A percentile compares a stretch with the other conserved stretches of the same genome.
These are phyloP conservation scores for Daedalea quercina DNA, from an alignment of 768 basidiomycete species.

Conservation along the genomic window DNA sequence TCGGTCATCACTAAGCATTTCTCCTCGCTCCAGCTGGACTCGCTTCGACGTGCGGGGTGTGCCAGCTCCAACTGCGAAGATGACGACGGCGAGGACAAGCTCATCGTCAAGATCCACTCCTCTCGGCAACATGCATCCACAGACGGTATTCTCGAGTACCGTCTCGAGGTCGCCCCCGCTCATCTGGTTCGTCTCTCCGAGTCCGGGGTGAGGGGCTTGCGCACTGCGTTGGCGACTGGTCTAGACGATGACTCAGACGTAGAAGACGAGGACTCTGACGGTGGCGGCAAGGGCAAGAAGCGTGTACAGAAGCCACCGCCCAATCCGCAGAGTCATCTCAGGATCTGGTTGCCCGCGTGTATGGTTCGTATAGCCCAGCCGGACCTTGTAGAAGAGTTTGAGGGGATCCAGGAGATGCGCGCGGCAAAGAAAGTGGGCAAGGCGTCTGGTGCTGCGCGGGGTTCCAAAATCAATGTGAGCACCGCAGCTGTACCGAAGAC, in stretches of 20 bases:
- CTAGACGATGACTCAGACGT: slow-evolving; percentile 26
- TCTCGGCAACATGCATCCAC: slow-evolving; percentile 63
- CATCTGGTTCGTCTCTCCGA: slow-evolving; percentile 60
- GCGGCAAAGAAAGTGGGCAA: slow-evolving; percentile 44
- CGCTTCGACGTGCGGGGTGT: slow-evolving; percentile 6
- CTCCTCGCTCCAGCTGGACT: slow-evolving; percentile 36
- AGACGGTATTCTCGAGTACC: slow-evolving; percentile 69
- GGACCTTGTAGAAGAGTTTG: slow-evolving; percentile 53
- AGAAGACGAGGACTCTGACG: slow-evolving; percentile 47
- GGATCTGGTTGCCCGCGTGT: slow-evolving; percentile 80
- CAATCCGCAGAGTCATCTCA: slow-evolving; percentile 48
- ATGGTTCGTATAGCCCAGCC: slow-evolving; percentile 70
- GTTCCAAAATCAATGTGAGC: neutral
- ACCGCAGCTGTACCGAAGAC: neutral
- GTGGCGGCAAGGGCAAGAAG: slow-evolving; percentile 35
- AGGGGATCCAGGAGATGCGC: slow-evolving; percentile 43
- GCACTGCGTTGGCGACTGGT: slow-evolving; percentile 28
- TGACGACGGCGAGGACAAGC: slow-evolving; percentile 28
- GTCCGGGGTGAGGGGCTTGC: slow-evolving; percentile 57
- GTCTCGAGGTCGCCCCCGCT: slow-evolving; percentile 66
- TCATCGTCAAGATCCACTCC: slow-evolving; percentile 63
- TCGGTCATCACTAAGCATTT: slow-evolving; percentile 54
- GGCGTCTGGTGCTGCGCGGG: slow-evolving; percentile 8
- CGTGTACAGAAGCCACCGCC: slow-evolving; percentile 35
- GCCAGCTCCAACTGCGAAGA: slow-evolving; percentile 22